Base-by-base conservation (phyloP, 1,284 basidiomycete species). In the Mixia osmundae region DNA sequence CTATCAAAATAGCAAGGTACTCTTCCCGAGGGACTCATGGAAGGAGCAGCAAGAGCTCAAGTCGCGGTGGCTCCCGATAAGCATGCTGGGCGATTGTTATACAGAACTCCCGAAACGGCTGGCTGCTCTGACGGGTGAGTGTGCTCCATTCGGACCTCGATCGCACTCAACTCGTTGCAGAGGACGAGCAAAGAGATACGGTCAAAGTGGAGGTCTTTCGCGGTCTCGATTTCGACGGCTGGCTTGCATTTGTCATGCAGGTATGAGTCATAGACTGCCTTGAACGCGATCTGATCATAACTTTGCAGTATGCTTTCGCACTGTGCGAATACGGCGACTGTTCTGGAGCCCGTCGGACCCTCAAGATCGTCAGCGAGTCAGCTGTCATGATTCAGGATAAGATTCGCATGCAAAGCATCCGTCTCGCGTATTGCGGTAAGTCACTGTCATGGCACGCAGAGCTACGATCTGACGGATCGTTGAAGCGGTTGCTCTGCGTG, bases 221-320 rank as follows among this genome's bases (percentile, higher is more conserved):
- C 5, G 76, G 77, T 0, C 63, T 91, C n/a, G 63, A 63, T 2
- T 77, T 83, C 45, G 72, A 77, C 40, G 71, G 78, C 35, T 95
- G 89, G 89, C 55, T 89, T 33, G 61, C 64, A 3, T 53, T 94
- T 15, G 72, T 85, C 47, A n/a, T n/a, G n/a, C n/a, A n/a, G n/a
- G n/a, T n/a, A n/a, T n/a, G n/a, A n/a, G 70, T 89, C 61, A 75
- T 83, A 62, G 83, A 80, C 36, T 42, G 62, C 44, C 18, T 42
- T 16, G n/a, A 5, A 10, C 12, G 27, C 25, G 24, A 12, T 33
- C 36, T 36, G 23, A 35, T 4, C 20, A 2, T 3, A 8, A 24
- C n/a, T 22, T 3, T 11, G 8, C 46, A 94, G 79, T 91, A 91
- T 53, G 69, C 72, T 37, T 82, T 89, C 53, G 61, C 76, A 5